phyloP scores from a whole-genome alignment of 176 grass and related monocot species.

The Zoysia japonica region DNA sequence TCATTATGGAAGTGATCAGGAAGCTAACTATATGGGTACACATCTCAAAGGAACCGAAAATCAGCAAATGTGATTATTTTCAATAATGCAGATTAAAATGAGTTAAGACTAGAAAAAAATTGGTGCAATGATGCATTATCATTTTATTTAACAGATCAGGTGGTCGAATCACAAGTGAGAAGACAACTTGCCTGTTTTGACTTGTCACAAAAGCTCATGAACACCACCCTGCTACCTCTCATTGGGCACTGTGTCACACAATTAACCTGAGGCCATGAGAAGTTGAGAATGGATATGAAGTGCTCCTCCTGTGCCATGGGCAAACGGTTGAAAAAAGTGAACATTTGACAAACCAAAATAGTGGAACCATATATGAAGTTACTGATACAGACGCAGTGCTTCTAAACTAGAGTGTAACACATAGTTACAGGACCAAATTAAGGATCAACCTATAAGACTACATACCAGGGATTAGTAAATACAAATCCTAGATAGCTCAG shows the following conservation, averaged over 20 bases:
- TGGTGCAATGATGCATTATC: conserved; percentile 8
- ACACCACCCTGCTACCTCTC: conserved; percentile 76
- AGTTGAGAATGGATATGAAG: conserved; percentile 66
- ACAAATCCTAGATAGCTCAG: background rate
- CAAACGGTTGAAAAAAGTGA: conserved; percentile 2
- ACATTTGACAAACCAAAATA: conserved; percentile 6
- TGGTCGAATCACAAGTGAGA: conserved; percentile 23
- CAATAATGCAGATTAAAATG: background rate
- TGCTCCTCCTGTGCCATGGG: conserved; percentile 76
- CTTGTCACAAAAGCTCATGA: conserved; percentile 74
- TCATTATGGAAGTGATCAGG: conserved; percentile 21
- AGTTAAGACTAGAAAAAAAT: background rate
- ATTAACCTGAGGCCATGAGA: conserved; percentile 84
- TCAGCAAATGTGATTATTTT: background rate
- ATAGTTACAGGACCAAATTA: background rate
- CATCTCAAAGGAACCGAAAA: conserved; percentile 1
- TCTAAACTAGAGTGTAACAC: background rate
- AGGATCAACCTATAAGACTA: background rate
- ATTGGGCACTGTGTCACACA: conserved; percentile 79
- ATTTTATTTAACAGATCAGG: conserved; percentile 17
- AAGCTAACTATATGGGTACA: conserved; percentile 1
- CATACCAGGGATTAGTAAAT: conserved; percentile 1
- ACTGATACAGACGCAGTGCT: background rate
- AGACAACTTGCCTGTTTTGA: conserved; percentile 60
- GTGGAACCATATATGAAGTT: background rate